Conservation (phyloP, 257 asterid species). For the Rhazya stricta region DNA sequence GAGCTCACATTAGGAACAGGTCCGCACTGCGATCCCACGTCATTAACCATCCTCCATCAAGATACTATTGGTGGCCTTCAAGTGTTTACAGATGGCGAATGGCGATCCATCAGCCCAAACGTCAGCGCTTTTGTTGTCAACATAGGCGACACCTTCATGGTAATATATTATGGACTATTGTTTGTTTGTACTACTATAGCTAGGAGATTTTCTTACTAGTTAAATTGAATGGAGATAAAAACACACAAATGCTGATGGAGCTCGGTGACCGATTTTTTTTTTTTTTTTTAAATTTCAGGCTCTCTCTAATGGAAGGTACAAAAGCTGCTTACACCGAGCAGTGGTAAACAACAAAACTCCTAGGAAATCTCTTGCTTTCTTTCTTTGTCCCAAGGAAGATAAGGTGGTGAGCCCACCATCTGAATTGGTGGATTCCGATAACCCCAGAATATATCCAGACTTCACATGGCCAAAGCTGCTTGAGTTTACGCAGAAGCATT, state of each 20-base stretch:
- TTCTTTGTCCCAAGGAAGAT: constrained; percentile 76
- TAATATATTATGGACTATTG: constrained; percentile 14
- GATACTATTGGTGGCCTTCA: constrained; percentile 81
- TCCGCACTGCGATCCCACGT: constrained; percentile 94
- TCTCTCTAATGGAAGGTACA: constrained; percentile 78
- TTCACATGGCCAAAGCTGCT: constrained; percentile 68
- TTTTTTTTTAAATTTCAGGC: constrained; percentile 52
- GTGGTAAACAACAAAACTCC: constrained; percentile 75
- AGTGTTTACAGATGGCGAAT: constrained; percentile 67
- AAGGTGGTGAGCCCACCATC: constrained; percentile 81
- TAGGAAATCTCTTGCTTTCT: constrained; percentile 87
- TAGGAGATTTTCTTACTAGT: background rate
- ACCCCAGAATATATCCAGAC: constrained; percentile 76
- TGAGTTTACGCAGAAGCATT: constrained; percentile 84
- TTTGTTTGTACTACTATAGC: background rate
- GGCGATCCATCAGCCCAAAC: constrained; percentile 64
- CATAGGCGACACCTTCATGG: constrained; percentile 98
- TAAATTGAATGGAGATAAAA: background rate
- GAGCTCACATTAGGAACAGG: constrained; percentile 82
- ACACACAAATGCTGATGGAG: background rate
- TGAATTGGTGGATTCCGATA: constrained; percentile 63
- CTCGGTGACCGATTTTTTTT: background rate
- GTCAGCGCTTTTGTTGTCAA: constrained; percentile 69
- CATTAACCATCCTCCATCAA: constrained; percentile 92
- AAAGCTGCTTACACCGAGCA: constrained; percentile 89